These are phyloP conservation scores for Starmerella bacillaris DNA, from an alignment of 805 yeast species.

Conservation along the genomic window DNA sequence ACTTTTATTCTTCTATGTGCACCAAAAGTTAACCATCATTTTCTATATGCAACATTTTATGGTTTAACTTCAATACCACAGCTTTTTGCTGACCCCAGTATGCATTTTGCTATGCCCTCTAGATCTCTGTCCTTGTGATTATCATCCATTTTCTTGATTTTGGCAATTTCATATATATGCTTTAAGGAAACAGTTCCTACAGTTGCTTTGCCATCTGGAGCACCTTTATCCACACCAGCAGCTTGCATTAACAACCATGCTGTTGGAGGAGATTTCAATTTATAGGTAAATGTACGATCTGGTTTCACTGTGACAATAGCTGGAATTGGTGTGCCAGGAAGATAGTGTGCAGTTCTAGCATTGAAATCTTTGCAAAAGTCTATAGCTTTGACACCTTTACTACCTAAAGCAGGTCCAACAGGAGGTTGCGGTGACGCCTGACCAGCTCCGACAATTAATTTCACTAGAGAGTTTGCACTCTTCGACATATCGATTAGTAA, in stretches of 20 bases:
- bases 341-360: constrained; percentile 79
- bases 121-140: constrained; percentile 54
- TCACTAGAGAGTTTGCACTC: constrained; percentile 43
- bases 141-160: constrained; percentile 72
- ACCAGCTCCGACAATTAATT: constrained; percentile 89
- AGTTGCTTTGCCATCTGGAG: constrained; percentile 31
- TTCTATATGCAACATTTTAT: too few relatives aligned
- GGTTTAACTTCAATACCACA: constrained; percentile 72
- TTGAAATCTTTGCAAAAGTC: constrained; percentile 97
- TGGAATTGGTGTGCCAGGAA: constrained; percentile 81
- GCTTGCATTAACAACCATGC: constrained; percentile 71
- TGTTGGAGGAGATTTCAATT: constrained; percentile 79
- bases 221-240: constrained; percentile 63
- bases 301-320: constrained; percentile 70
- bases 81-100: constrained; percentile 74
- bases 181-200: constrained; percentile 62
- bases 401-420: constrained; percentile 96
- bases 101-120: constrained; percentile 61
- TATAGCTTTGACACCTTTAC: constrained; percentile 95
- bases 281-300: constrained; percentile 78
- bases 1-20: too few relatives aligned
- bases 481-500: constrained; percentile 30
- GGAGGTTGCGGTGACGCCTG: constrained; percentile 98
- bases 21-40: too few relatives aligned
- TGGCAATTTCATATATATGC: constrained; percentile 87